A percentile compares a stretch with the other conserved stretches of the same genome.
Conservation (phyloP, 225 moss, liverwort and hornwort genomes). For the Asterella californica region DNA sequence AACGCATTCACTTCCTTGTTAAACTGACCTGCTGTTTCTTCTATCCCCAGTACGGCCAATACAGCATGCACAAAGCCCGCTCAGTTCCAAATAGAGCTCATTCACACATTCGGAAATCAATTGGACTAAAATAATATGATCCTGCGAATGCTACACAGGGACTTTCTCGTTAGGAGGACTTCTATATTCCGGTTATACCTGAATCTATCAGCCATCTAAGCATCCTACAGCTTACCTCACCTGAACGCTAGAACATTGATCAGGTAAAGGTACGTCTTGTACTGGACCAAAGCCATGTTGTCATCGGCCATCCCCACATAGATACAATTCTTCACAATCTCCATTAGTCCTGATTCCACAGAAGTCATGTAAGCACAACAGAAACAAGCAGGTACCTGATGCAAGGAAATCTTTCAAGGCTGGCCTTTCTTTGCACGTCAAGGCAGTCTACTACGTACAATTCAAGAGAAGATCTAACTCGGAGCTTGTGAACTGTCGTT, state of each 20-base stretch:
- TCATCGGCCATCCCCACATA: constrained; percentile 94
- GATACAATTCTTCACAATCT: constrained; percentile 77
- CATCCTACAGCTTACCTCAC: constrained; percentile 37
- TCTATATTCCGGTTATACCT: background rate
- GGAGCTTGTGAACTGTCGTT: background rate
- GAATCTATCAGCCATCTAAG: background rate
- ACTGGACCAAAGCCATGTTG: constrained; percentile 74
- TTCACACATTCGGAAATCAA: too few relatives aligned
- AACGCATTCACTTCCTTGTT: too few relatives aligned
- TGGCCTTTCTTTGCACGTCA: too few relatives aligned
- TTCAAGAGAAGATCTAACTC: background rate
- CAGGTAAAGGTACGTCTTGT: constrained; percentile 84
- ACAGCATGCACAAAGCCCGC: too few relatives aligned
- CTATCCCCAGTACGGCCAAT: too few relatives aligned
- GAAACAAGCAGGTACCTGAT: background rate
- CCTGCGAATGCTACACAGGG: background rate
- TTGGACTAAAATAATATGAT: too few relatives aligned
- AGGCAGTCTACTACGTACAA: background rate
- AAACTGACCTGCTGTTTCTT: too few relatives aligned
- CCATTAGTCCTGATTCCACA: constrained; percentile 56
- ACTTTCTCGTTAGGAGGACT: background rate
- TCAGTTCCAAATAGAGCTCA: too few relatives aligned
- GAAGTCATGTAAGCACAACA: background rate
- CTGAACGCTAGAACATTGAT: constrained; percentile 79
- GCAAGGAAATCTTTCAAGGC: background rate